Conservation (phyloP, 768 basidiomycete genomes). For the Hydnomerulius pinastri region DNA sequence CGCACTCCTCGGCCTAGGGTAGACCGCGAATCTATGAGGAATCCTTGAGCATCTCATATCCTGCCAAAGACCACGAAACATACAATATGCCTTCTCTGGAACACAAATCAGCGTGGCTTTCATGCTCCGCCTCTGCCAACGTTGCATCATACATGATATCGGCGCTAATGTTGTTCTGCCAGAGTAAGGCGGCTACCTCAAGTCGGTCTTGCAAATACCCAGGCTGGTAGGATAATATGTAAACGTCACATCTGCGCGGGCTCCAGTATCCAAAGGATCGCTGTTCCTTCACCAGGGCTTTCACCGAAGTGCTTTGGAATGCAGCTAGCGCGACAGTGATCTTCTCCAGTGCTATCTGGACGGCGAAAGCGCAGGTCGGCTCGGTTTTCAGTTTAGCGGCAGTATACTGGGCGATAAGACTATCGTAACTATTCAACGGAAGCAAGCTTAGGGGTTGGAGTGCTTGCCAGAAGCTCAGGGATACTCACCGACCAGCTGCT, state of each 20-base stretch:
- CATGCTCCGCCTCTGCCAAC: constrained; percentile 59
- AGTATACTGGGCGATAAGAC: constrained; percentile 61
- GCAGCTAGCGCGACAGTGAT: constrained; percentile 69
- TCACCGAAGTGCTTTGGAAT: constrained; percentile 67
- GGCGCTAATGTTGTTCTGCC: constrained; percentile 81
- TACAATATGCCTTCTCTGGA: constrained; percentile 84
- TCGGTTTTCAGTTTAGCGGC: constrained; percentile 56
- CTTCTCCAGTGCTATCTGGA: constrained; percentile 80
- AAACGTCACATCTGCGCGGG: constrained; percentile 87
- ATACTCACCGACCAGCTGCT: constrained; percentile 72
- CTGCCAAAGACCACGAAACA: constrained; percentile 23
- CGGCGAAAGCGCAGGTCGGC: constrained; percentile 63
- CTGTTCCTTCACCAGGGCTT: constrained; percentile 72
- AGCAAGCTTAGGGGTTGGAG: neutral
- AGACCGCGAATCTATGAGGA: constrained; percentile 53
- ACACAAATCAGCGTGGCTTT: constrained; percentile 68
- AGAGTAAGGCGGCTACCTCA: constrained; percentile 73
- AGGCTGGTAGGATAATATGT: constrained; percentile 75
- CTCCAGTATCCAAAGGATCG: constrained; percentile 89
- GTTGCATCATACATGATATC: constrained; percentile 87
- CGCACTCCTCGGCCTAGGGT: constrained; percentile 53
- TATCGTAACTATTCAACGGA: constrained; percentile 70
- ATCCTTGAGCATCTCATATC: constrained; percentile 36
- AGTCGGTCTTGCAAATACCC: constrained; percentile 78
- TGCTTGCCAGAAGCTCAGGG: neutral